Evolutionary conservation across 1,284 basidiomycete genomes (phyloP).

Genomic region (Sphagnurus paluster): DNA sequence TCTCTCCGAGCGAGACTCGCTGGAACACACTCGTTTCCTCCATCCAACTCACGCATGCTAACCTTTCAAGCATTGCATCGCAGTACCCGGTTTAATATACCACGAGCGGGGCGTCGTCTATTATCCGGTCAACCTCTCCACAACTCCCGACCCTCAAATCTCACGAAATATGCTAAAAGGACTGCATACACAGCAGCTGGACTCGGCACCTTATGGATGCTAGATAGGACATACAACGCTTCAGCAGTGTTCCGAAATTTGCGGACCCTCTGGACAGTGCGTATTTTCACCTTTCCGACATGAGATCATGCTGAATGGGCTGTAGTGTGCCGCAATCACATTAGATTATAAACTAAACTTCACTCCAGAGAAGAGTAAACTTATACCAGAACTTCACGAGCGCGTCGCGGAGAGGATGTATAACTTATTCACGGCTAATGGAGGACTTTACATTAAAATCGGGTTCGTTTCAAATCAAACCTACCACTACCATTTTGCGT

Average conservation of each 20-base stretch:
- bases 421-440: conserved; percentile 75
- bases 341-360: conserved; percentile 88
- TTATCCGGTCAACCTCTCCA: conserved; percentile 3
- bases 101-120: conserved; percentile 3
- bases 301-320: background rate
- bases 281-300: conserved; percentile 19
- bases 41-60: conserved; percentile 7
- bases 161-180: conserved; percentile 24
- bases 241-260: conserved; percentile 65
- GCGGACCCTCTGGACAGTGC: conserved; percentile 66
- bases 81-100: background rate
- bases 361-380: conserved; percentile 57
- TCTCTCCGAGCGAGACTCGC: no score
- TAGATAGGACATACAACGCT: conserved; percentile 66
- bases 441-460: conserved; percentile 89
- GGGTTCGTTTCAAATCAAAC: conserved; percentile 43
- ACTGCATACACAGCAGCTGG: conserved; percentile 38
- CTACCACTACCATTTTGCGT: background rate
- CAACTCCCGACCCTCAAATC: conserved; percentile 5
- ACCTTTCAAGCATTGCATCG: no score
- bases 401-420: conserved; percentile 80
- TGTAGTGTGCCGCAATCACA: conserved; percentile 64
- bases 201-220: conserved; percentile 46
- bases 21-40: no score
- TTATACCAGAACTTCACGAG: conserved; percentile 78